Conservation (phyloP, 352 stramenopile species). For the Phytophthora pinifolia region DNA sequence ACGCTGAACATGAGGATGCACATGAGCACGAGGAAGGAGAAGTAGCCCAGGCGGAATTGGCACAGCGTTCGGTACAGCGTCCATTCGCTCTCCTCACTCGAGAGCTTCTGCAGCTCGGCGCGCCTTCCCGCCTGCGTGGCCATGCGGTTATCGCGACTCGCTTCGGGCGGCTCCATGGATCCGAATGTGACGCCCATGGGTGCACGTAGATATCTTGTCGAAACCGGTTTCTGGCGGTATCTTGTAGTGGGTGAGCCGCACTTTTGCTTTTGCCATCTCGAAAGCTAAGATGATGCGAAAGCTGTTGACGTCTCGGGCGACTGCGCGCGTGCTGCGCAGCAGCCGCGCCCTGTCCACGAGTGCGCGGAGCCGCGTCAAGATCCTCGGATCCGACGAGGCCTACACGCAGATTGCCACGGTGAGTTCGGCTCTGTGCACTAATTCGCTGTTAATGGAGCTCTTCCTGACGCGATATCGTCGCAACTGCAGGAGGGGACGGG, state of each 20-base stretch:
- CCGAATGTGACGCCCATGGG: constrained; percentile 15
- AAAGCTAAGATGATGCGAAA: constrained; percentile 42
- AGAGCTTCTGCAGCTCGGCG: constrained; percentile 73
- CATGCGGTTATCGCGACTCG: constrained; percentile 52
- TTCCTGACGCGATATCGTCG: constrained; percentile 2
- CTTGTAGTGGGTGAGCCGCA: constrained; percentile 4
- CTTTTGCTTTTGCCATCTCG: not conserved
- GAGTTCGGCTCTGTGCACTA: constrained; percentile 9
- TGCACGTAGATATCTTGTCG: not conserved
- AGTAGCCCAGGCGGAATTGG: constrained; percentile 88
- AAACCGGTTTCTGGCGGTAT: constrained; percentile 9
- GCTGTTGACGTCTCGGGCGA: constrained; percentile 28
- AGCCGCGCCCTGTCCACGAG: constrained; percentile 36
- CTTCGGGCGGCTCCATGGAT: constrained; percentile 17
- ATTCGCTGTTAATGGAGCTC: not conserved
- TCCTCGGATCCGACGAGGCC: constrained; percentile 70
- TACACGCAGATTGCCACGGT: constrained; percentile 75
- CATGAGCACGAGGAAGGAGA: constrained; percentile 88
- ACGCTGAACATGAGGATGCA: constrained; percentile 91
- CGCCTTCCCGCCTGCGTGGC: constrained; percentile 53
- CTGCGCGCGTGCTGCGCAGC: constrained; percentile 24
- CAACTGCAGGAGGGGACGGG: constrained; percentile 50
- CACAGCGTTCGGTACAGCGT: constrained; percentile 75
- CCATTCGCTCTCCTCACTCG: constrained; percentile 62
- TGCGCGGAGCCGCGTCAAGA: constrained; percentile 64